Evolutionary conservation across 2,329 filamentous ascomycete species (phyloP), one percentile per base, ranked within the genome.

Genomic region (Colletotrichum higginsianum): DNA sequence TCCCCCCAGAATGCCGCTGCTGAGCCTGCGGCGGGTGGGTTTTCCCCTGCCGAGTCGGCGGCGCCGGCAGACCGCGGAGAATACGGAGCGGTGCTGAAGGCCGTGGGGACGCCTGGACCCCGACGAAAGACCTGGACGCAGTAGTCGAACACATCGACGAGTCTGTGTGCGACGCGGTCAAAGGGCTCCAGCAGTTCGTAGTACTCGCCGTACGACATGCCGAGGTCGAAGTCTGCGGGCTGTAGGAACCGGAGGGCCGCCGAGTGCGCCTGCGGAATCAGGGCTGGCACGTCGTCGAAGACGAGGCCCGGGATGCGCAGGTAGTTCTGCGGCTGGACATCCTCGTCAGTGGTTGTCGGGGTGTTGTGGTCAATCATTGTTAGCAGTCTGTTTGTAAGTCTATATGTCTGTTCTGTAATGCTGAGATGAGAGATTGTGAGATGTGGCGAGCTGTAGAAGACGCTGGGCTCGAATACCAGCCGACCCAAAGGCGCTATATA

Each of bases 231-330:
- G 11, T 67, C 40, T 11, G 46, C 40, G 8, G 65, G 65, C 2
- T 64, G 60, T 12, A 71, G 65, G 53, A 63, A 71, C 15, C 16
- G 23, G 35, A 68, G 65, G 13, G 58, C 68, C 3, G 58, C 57
- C 3, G 53, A 61, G 30, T 68, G 52, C 23, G 35, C n/a, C 8
- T 53, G 56, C 12, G 68, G 65, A 8, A 71, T 64, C 11, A 71
- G 65, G 13, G 18, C 15, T 1, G 52, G 65, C 26, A 63, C 18
- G 4, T 50, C 49, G 58, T 71, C 65, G 21, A 71, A 68, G 46
- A 53, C 21, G 44, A 71, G 52, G 15, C 68, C 68, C 12, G 68
- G 68, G 30, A 71, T 68, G 52, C 68, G 68, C n/a, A 71, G 53
- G 47, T 71, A 71, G 26, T 67, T 15, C 49, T 71, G 68, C 9